Base-by-base conservation (phyloP, 192 early-diverging fungal species). In the Backusella tarrabulga region DNA sequence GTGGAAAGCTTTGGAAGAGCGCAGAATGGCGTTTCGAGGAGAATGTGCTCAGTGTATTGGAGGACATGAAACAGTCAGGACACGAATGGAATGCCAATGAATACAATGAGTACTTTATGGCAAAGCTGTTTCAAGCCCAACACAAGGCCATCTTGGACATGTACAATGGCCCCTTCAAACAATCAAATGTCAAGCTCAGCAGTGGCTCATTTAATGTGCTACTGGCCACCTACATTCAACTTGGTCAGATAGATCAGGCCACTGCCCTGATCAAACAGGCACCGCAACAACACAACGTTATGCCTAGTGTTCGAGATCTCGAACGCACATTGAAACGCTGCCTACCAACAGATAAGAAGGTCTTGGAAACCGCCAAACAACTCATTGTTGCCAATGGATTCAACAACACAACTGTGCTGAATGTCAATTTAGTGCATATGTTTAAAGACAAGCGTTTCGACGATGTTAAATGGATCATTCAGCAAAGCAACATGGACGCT, bases 101-200 rank as follows among this genome's bases (percentile, higher is more conserved):
- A 40, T 83, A 83, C 52, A 77, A 79, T 35, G 81, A 83, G 34
- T 83, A 75, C 34, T 79, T 79, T 46, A 75, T 79, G 52, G 70
- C 74, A 11, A 71, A 77, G 32, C 6, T 83, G 14, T 83, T 72
- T n/a, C 75, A 77, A 23, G 66, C 77, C 11, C 75, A 79, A 19
- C 77, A 79, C 46, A 23, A 77, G 12, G 80, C 69, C 17, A 77
- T 81, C 52, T 34, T 77, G 52, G 67, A 42, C 36, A 75, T 67
- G 34, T 81, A 38, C 50, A 42, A 81, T 19, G 26, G 63, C 0
- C 52, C 67, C 2, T 77, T 81, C 35, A 6, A 8, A 0, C 14
- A 26, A 9, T 32, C 32, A 6, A 29, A 29, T 6, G 46, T 75
- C 8, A 69, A 72, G 2, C 67, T 79, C 11, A 80, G 77, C 50